Conservation (phyloP, 2,329 filamentous ascomycete species). For the Xylariaceae sp. region DNA sequence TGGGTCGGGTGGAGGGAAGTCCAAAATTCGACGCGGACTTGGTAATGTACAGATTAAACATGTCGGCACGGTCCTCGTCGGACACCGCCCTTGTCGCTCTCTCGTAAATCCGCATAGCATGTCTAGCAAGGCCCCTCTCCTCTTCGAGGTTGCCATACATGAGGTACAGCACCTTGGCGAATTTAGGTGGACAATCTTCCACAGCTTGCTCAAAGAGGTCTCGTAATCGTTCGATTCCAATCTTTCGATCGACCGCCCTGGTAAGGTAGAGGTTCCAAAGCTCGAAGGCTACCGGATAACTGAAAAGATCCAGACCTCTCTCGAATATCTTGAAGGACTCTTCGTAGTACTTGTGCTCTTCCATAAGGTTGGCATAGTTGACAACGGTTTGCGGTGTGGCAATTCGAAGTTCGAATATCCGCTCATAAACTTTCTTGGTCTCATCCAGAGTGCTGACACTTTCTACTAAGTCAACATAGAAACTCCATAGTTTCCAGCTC, state of each 20-base stretch:
- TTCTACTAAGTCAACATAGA: conserved; percentile 97
- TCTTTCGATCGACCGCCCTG: conserved; percentile 93
- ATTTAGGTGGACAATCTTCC: conserved; percentile 89
- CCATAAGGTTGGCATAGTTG: conserved; percentile 93
- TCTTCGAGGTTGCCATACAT: conserved; percentile 99
- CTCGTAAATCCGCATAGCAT: conserved; percentile 99
- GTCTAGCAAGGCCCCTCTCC: conserved; percentile 85
- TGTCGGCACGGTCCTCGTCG: conserved; percentile 89
- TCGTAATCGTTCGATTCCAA: conserved; percentile 86
- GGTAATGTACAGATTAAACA: conserved; percentile 99
- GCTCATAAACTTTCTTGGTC: conserved; percentile 89
- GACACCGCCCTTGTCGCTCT: conserved; percentile 90
- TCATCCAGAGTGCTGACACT: conserved; percentile 88
- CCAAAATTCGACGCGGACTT: conserved; percentile 98
- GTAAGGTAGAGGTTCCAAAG: conserved; percentile 98
- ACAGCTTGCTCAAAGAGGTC: conserved; percentile 97
- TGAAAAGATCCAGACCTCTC: conserved; percentile 94
- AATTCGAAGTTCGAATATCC: conserved; percentile 96
- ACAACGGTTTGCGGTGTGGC: conserved; percentile 97
- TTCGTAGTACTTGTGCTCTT: conserved; percentile 92
- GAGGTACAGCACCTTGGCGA: conserved; percentile 91
- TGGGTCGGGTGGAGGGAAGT: conserved; percentile 85
- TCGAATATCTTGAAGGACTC: conserved; percentile 98
- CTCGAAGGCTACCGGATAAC: conserved; percentile 95
- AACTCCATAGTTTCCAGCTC: conserved; percentile 99